Conservation (phyloP, 768 basidiomycete genomes). For the Pulveroboletus frians region DNA sequence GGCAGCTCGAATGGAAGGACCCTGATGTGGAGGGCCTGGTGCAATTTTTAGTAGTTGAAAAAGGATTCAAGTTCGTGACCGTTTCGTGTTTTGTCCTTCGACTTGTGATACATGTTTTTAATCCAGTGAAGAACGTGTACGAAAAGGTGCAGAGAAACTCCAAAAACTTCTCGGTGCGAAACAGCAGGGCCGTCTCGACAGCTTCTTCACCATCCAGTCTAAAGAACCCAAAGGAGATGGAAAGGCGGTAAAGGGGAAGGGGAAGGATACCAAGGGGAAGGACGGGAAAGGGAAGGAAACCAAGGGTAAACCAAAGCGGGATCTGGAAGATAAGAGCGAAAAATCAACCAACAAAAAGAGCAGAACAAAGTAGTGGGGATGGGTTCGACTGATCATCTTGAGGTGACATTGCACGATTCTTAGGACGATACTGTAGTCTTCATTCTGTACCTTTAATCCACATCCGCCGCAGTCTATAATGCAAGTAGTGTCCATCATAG, state of each 20-base stretch:
- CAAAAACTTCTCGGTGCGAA: slow-evolving; percentile 81
- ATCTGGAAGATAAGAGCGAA: slow-evolving; percentile 34
- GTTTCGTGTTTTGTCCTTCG: not conserved
- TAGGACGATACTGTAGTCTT: not conserved
- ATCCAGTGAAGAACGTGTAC: slow-evolving; percentile 88
- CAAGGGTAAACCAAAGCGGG: slow-evolving; percentile 15
- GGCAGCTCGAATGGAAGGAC: slow-evolving; percentile 86
- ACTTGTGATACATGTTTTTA: not conserved
- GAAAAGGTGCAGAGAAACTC: slow-evolving; percentile 92
- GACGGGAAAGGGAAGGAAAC: slow-evolving; percentile 12
- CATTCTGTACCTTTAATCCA: slow-evolving; percentile 14
- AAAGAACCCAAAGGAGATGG: slow-evolving; percentile 46
- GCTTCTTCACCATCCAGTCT: slow-evolving; percentile 82
- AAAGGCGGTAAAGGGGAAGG: slow-evolving; percentile 40
- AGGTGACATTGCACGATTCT: not conserved
- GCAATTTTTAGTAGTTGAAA: slow-evolving; percentile 88
- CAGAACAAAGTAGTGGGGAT: slow-evolving; percentile 33
- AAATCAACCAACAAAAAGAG: slow-evolving; percentile 35
- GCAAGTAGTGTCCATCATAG: too few species aligned
- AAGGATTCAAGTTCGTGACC: slow-evolving; percentile 83
- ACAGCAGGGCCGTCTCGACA: slow-evolving; percentile 94
- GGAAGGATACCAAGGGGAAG: slow-evolving; percentile 47
- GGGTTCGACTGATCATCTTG: not conserved
- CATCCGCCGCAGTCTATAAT: not conserved
- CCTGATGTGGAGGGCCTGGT: slow-evolving; percentile 93